Base-by-base conservation (phyloP, 495 filamentous ascomycete genomes). In the Xylaria curta region DNA sequence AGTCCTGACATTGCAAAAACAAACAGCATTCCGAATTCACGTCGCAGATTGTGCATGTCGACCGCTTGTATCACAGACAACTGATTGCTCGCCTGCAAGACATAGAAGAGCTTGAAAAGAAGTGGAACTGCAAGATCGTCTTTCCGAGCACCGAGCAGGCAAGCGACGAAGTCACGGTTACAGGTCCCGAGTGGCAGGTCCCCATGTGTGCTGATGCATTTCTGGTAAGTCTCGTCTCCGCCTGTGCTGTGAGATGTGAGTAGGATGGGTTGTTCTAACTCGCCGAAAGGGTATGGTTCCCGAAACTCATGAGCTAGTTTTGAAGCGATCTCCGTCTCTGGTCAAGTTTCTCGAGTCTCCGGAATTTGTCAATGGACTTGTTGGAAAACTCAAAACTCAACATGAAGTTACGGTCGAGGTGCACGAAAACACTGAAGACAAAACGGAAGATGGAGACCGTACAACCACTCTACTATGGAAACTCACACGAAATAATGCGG, bases 81-180 rank as follows among this genome's bases (percentile, higher is more conserved):
- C 89, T 99, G 54, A 90, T 98, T 78, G 86, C 91, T 69, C 93
- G 94, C 59, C 91, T 98, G 74, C 81, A 87, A 44, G 91, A 97
- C 78, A 92, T 99, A 67, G 95, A 98, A 72, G 94, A 95, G 75
- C 87, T 98, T 28, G 97, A 98, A 85, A 95, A 95, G 86, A 97
- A 95, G 80, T 98, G 93, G 93, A 97, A 97, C 79, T 98, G 96
- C 90, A 97, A 97, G 84, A 93, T 98, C 76, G 90, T 93, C 73
- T 98, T 98, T 79, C 97, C 96, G 13, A 97, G 94, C 82, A 98
- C 96, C 21, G 96, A 99, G 81, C 91, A 94, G 81, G 97, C 96
- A 36, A 98, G 95, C 79, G 97, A 99, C 81, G 90, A 95, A 76
- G 93, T 99, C 72, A 95, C 91, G 8, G 94, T 98, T 70, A 94